These are phyloP conservation scores for Fusarium haematococcum DNA, from an alignment of 2,329 filamentous ascomycete genomes.

Conservation along the genomic window DNA sequence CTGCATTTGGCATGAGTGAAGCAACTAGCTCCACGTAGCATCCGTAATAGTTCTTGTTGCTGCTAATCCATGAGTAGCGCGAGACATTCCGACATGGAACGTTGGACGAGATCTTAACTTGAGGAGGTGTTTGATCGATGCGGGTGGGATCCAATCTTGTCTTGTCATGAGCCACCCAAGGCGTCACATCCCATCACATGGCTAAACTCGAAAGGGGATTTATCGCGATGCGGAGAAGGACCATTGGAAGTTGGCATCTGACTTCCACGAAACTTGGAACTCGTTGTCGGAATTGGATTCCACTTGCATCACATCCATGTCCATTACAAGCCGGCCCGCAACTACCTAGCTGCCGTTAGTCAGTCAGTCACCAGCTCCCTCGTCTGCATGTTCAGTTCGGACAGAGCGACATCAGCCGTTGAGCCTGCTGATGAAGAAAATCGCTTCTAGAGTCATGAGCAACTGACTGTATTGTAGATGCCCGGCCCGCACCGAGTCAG, in stretches of 20 bases:
- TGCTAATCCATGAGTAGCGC: not conserved
- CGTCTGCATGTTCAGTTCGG: not conserved
- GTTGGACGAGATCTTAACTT: not conserved
- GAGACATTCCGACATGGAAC: not conserved
- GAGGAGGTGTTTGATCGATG: slow-evolving; percentile 21
- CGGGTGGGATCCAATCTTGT: slow-evolving; percentile 22
- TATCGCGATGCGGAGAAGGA: slow-evolving; percentile 29
- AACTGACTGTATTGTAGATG: not conserved
- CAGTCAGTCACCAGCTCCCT: not conserved
- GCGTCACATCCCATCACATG: slow-evolving; percentile 39
- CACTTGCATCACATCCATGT: not conserved
- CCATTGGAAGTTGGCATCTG: not conserved
- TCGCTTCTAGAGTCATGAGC: not conserved
- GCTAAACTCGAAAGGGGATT: slow-evolving; percentile 34
- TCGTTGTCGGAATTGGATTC: slow-evolving; percentile 6
- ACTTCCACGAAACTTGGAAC: not conserved
- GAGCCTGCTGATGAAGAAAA: not conserved
- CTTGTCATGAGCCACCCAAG: slow-evolving; percentile 25
- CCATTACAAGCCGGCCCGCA: not conserved
- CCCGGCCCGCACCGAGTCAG: not conserved
- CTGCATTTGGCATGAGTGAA: not conserved
- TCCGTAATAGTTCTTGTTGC: not conserved
- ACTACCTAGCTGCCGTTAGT: not conserved
- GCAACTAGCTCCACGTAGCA: not conserved
- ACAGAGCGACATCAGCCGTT: not conserved